Conservation (phyloP, 2,329 filamentous ascomycete genomes). For the Rhinocladiella similis region DNA sequence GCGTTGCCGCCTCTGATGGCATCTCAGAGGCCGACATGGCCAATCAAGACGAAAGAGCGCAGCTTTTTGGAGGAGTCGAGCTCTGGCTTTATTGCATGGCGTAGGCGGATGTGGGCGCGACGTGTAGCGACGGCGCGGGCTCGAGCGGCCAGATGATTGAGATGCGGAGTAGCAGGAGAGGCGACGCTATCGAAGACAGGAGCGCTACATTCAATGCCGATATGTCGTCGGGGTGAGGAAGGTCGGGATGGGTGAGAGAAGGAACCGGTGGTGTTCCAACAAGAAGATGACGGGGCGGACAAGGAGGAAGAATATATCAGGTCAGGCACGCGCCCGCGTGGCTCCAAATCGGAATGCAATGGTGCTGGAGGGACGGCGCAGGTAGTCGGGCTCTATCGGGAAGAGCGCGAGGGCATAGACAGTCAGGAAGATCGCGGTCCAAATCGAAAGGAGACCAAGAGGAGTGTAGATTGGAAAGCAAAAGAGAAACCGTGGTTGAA, state of each 20-base stretch:
- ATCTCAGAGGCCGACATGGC: constrained; percentile 25
- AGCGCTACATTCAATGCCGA: not conserved
- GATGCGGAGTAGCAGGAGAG: not conserved
- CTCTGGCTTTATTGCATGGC: constrained; percentile 22
- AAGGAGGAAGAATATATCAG: constrained; percentile 2
- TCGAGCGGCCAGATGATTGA: constrained; percentile 4
- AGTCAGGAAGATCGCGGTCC: not conserved
- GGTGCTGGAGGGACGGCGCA: not conserved
- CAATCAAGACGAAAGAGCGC: constrained; percentile 14
- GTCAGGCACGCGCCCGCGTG: not conserved
- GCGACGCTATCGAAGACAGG: not conserved
- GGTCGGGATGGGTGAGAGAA: not conserved
- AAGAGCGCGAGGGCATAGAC: not conserved
- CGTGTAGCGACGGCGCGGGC: constrained; percentile 2
- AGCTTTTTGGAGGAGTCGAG: constrained; percentile 4
- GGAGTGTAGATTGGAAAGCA: constrained; percentile 1
- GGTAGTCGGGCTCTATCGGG: not conserved
- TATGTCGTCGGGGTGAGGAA: not conserved
- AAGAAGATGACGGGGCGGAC: constrained; percentile 3
- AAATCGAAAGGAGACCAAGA: not conserved
- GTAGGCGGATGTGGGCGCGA: constrained; percentile 6
- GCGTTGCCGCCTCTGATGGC: constrained; percentile 16
- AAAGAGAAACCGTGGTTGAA: constrained; percentile 4
- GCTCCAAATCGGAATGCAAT: not conserved
- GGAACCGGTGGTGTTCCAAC: not conserved